Conservation (phyloP, 805 yeast genomes). For the Candida pini region DNA sequence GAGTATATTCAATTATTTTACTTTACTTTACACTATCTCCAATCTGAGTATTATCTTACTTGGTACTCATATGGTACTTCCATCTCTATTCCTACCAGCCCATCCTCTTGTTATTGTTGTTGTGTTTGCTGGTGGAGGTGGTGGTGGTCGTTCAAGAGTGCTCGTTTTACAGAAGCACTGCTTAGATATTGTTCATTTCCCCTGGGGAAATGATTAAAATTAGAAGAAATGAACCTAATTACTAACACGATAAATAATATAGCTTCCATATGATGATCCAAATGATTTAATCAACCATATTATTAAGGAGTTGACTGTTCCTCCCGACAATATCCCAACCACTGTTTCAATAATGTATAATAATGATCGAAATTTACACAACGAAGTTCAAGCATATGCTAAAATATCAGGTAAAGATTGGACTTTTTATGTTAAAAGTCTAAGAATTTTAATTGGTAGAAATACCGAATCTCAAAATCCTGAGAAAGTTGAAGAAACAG, state of each 20-base stretch:
- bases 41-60: no score
- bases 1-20: constrained; percentile 5
- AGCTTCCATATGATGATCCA: constrained; percentile 44
- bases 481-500: constrained; percentile 24
- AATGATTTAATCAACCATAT: constrained; percentile 68
- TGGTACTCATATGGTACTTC: no score
- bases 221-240: no score
- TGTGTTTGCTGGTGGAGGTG: no score
- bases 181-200: no score
- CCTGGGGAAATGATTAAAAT: no score
- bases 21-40: neutral
- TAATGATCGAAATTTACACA: constrained; percentile 61
- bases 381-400: constrained; percentile 96
- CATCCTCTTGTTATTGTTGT: no score
- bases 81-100: no score
- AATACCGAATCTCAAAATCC: constrained; percentile 44
- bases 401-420: constrained; percentile 89
- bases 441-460: constrained; percentile 80
- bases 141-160: no score
- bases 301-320: constrained; percentile 61
- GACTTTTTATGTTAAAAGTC: constrained; percentile 87
- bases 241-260: no score
- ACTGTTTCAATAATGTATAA: constrained; percentile 68
- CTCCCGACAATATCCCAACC: constrained; percentile 59
- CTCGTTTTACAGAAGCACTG: no score